Evolutionary conservation across 441 rosid genomes (phyloP).

Genomic region (Croton setiger): DNA sequence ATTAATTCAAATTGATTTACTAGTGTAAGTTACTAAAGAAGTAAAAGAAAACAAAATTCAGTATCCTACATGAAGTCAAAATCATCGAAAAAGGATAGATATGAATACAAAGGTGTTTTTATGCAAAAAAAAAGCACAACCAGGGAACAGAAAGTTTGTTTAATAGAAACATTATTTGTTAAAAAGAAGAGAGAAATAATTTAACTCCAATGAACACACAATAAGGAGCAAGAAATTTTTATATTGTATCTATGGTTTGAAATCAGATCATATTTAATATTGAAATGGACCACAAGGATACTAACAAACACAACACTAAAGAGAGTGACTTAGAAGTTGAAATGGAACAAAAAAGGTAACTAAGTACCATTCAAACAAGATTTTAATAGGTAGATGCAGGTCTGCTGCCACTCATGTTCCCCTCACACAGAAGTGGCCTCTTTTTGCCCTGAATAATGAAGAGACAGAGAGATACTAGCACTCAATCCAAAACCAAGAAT

Average conservation of each 20-base stretch:
- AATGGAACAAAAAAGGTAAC: neutral
- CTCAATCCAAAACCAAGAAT: constrained; percentile 1
- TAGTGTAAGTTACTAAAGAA: neutral
- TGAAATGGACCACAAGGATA: neutral
- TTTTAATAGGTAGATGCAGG: neutral
- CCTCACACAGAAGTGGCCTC: neutral
- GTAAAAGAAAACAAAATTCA: neutral
- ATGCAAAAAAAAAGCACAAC: neutral
- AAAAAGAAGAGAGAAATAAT: neutral
- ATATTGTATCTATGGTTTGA: neutral
- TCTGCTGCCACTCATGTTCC: neutral
- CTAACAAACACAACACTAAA: neutral
- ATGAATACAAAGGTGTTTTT: neutral
- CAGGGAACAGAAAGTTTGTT: neutral
- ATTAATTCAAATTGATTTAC: neutral
- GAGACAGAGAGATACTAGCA: neutral
- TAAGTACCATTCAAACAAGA: constrained; percentile 6
- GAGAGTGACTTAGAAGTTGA: too few species aligned
- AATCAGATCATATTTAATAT: neutral
- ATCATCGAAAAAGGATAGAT: neutral
- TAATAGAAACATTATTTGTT: neutral
- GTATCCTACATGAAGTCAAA: neutral
- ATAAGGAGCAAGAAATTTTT: neutral
- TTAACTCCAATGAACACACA: neutral
- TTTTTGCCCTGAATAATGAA: constrained; percentile 5